Percentiles rank a stretch among this genome's conserved stretches.
Conservation (phyloP, 73 alveolate genomes). For the Paraurostyla sp. region DNA sequence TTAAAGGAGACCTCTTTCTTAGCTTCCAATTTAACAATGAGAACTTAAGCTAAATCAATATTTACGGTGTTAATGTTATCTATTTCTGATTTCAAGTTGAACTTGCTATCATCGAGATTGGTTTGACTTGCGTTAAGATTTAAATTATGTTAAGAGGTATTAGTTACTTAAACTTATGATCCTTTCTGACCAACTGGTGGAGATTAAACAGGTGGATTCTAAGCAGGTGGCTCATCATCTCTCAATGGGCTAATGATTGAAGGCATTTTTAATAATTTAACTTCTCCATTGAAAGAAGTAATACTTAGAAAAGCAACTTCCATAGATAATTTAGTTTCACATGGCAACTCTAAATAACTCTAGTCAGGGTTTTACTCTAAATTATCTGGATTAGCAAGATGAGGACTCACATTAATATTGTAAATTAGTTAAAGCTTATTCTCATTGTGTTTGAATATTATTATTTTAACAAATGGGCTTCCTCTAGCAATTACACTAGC, state of each 20-base stretch:
- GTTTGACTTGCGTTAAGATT: not conserved
- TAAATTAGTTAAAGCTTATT: constrained; percentile 58
- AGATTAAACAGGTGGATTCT: constrained; percentile 1
- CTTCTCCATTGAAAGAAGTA: constrained; percentile 61
- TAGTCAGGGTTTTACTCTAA: constrained; percentile 51
- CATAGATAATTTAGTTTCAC: constrained; percentile 59
- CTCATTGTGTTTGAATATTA: constrained; percentile 65
- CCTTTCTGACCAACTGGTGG: not conserved
- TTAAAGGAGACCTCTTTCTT: constrained; percentile 7
- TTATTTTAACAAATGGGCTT: constrained; percentile 52
- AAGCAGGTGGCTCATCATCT: constrained; percentile 21
- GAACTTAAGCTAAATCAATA: not conserved
- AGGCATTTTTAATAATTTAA: constrained; percentile 65
- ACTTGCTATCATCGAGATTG: not conserved
- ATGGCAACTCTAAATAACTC: constrained; percentile 70
- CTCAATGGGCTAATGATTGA: constrained; percentile 50
- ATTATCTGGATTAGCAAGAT: constrained; percentile 37
- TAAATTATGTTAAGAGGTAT: no score
- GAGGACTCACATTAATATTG: constrained; percentile 38
- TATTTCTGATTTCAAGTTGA: constrained; percentile 26
- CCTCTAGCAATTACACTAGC: constrained; percentile 71
- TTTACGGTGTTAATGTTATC: not conserved
- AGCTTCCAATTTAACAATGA: constrained; percentile 2
- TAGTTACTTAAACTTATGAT: not conserved
- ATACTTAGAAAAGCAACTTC: constrained; percentile 39